Evolutionary conservation across 1,284 basidiomycete genomes (phyloP).

Genomic region (Boletus sp.): DNA sequence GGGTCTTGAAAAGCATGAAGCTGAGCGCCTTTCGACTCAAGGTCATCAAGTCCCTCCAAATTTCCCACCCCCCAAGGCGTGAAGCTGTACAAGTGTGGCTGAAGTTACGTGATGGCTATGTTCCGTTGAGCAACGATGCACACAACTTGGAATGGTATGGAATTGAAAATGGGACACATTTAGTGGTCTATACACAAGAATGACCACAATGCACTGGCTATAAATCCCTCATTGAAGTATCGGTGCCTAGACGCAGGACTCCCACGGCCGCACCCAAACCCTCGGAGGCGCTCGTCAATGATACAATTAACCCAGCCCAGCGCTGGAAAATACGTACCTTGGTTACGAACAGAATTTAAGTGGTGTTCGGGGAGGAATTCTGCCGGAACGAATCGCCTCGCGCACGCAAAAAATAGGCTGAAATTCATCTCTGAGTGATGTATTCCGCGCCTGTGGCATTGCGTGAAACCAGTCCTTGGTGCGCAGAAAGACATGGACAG

Average conservation of each 20-base stretch:
- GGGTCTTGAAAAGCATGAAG: conserved; percentile 65
- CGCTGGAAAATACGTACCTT: conserved; percentile 18
- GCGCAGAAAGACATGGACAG: conserved; percentile 4
- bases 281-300: conserved; percentile 10
- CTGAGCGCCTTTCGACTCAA: conserved; percentile 56
- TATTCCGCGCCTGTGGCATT: conserved; percentile 7
- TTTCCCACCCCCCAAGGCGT: conserved; percentile 7
- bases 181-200: conserved; percentile 38
- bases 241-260: conserved; percentile 9
- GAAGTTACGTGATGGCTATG: conserved; percentile 49
- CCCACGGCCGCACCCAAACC: conserved; percentile 9
- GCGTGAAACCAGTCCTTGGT: conserved; percentile 14
- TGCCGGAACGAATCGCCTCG: conserved; percentile 7
- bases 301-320: conserved; percentile 1
- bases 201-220: conserved; percentile 1
- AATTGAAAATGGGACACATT: conserved; percentile 56
- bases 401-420: not conserved
- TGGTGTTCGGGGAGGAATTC: not conserved
- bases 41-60: conserved; percentile 46
- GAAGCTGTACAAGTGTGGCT: conserved; percentile 51
- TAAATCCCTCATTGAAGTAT: not conserved
- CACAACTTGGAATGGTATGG: conserved; percentile 70
- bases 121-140: conserved; percentile 47
- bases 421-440: conserved; percentile 1
- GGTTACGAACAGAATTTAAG: conserved; percentile 6